These are phyloP conservation scores for Monosporascus cannonballus DNA, from an alignment of 2,329 filamentous ascomycete genomes.

Conservation along the genomic window DNA sequence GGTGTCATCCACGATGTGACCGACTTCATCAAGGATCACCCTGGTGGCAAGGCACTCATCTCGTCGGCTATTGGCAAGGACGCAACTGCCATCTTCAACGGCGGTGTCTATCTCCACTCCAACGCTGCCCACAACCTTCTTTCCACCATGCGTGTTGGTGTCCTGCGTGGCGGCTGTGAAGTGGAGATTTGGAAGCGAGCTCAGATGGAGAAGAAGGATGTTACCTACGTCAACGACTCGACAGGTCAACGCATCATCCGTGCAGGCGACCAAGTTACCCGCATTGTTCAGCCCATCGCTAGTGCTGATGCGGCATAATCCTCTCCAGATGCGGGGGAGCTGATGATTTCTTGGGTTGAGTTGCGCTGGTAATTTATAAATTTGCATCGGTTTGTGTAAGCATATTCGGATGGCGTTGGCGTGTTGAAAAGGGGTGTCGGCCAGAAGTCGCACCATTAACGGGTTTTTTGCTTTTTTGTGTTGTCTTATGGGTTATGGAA, in stretches of 20 bases:
- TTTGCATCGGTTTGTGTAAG: too few relatives aligned
- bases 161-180: constrained; percentile 60
- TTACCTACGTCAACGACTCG: constrained; percentile 61
- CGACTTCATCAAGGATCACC: constrained; percentile 62
- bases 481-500: too few relatives aligned
- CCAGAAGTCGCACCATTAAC: too few relatives aligned
- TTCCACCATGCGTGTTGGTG: constrained; percentile 60
- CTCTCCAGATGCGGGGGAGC: too few relatives aligned
- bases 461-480: too few relatives aligned
- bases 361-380: too few relatives aligned
- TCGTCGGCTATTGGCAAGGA: constrained; percentile 59
- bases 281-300: constrained; percentile 63
- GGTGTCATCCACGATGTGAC: constrained; percentile 61
- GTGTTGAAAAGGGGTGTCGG: too few relatives aligned
- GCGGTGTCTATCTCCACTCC: constrained; percentile 61
- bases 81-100: constrained; percentile 64
- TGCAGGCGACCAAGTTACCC: constrained; percentile 69
- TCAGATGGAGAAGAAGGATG: constrained; percentile 62
- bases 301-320: constrained; percentile 63
- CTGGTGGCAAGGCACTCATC: constrained; percentile 62
- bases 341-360: too few relatives aligned
- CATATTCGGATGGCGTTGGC: too few relatives aligned
- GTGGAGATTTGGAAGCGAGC: constrained; percentile 66
- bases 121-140: constrained; percentile 64
- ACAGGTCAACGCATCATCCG: constrained; percentile 66